Evolutionary conservation across 176 grass and related monocot genomes (phyloP).

Genomic region (Zea luxurians): DNA sequence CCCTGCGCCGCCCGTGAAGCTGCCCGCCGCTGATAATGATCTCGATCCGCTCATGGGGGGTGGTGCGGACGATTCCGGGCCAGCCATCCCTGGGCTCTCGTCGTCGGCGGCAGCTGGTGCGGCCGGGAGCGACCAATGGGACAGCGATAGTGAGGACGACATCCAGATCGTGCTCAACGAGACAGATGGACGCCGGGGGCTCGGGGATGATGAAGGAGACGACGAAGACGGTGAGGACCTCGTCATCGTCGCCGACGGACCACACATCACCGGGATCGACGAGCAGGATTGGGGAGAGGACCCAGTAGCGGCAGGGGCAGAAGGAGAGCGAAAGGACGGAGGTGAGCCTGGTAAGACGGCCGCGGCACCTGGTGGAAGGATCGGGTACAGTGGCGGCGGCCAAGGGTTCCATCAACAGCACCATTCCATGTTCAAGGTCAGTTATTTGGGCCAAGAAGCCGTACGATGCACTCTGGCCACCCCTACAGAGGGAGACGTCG

Average conservation of each 20-base stretch:
- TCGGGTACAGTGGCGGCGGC: constrained; percentile 69
- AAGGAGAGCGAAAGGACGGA: constrained; percentile 76
- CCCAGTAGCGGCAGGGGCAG: constrained; percentile 30
- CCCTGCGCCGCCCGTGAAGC: constrained; percentile 15
- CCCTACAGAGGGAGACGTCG: constrained; percentile 51
- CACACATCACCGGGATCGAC: constrained; percentile 66
- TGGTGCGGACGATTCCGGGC: constrained; percentile 44
- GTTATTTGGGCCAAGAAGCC: constrained; percentile 61
- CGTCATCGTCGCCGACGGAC: constrained; percentile 73
- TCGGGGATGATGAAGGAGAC: constrained; percentile 65
- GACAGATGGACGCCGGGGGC: constrained; percentile 49
- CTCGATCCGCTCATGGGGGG: constrained; percentile 47
- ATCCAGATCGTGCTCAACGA: constrained; percentile 98
- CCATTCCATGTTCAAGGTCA: constrained; percentile 99
- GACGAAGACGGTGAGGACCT: constrained; percentile 80
- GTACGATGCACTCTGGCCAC: constrained; percentile 44
- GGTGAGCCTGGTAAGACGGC: constrained; percentile 51
- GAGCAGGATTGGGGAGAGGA: constrained; percentile 95
- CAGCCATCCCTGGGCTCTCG: constrained; percentile 77
- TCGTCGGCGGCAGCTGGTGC: constrained; percentile 33
- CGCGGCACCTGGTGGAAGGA: constrained; percentile 42
- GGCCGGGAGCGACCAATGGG: constrained; percentile 72
- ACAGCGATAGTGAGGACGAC: constrained; percentile 97
- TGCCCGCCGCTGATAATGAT: constrained; percentile 24
- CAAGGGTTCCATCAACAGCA: constrained; percentile 79